These are phyloP conservation scores for Bipolaris victoriae DNA, from an alignment of 2,329 filamentous ascomycete genomes.

Conservation along the genomic window DNA sequence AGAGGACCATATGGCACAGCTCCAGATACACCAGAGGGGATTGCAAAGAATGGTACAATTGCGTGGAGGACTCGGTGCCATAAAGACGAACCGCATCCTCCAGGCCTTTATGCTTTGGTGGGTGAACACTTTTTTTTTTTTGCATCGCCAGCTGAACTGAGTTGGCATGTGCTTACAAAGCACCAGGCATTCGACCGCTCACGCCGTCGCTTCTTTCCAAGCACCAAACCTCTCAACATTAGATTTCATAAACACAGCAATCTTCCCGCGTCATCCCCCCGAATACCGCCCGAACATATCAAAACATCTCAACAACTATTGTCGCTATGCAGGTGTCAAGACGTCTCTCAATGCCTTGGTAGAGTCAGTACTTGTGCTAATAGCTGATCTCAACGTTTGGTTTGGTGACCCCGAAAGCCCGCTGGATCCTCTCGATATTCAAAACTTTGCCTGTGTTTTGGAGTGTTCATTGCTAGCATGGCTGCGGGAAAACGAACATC, in stretches of 20 bases:
- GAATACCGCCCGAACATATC: slow-evolving; percentile 40
- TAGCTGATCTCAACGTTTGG: slow-evolving; percentile 46
- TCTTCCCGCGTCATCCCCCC: slow-evolving; percentile 37
- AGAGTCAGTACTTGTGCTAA: slow-evolving; percentile 38
- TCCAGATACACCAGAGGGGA: slow-evolving; percentile 42
- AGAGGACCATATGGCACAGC: slow-evolving; percentile 42
- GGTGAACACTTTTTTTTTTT: slow-evolving; percentile 21
- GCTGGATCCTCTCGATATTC: slow-evolving; percentile 45
- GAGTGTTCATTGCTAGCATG: slow-evolving; percentile 43
- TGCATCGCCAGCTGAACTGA: slow-evolving; percentile 24
- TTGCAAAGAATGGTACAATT: slow-evolving; percentile 45
- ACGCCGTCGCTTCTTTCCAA: slow-evolving; percentile 46
- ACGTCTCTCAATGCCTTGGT: slow-evolving; percentile 37
- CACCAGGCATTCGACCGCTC: slow-evolving; percentile 49
- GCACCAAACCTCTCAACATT: slow-evolving; percentile 40
- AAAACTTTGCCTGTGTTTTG: slow-evolving; percentile 46
- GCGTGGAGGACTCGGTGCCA: slow-evolving; percentile 42
- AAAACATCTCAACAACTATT: slow-evolving; percentile 39
- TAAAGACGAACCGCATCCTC: slow-evolving; percentile 47
- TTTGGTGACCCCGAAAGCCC: slow-evolving; percentile 38
- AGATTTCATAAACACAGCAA: slow-evolving; percentile 37
- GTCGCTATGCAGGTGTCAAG: slow-evolving; percentile 36
- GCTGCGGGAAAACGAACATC: slow-evolving; percentile 36
- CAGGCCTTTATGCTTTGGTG: slow-evolving; percentile 52
- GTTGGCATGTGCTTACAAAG: slow-evolving; percentile 47